phyloP scores from a whole-genome alignment of 345 rosid genomes.

The Cardamine occulta region DNA sequence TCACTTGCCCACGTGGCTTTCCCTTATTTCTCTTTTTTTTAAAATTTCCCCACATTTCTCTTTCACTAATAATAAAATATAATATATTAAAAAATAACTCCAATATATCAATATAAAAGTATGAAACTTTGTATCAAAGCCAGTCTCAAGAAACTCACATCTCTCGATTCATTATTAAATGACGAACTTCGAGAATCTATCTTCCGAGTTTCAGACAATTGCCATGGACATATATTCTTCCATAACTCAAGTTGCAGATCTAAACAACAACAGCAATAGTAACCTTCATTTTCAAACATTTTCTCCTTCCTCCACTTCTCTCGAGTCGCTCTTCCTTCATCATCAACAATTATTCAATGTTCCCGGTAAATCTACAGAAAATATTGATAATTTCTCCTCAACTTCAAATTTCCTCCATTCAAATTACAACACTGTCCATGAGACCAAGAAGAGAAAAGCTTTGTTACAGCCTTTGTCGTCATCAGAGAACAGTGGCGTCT shows the following conservation, averaged over 20 bases:
- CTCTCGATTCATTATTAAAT: conserved; percentile 12
- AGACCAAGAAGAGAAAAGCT: conserved; percentile 47
- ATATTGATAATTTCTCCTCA: conserved; percentile 26
- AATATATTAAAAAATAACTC: not conserved
- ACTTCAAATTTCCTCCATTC: conserved; percentile 37
- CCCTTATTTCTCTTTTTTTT: conserved; percentile 9
- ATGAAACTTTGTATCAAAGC: conserved; percentile 28
- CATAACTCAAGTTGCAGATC: conserved; percentile 46
- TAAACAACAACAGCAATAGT: conserved; percentile 39
- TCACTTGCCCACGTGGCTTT: conserved; percentile 44
- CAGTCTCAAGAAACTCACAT: conserved; percentile 18
- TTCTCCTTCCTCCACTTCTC: conserved; percentile 45
- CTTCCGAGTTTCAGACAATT: conserved; percentile 36
- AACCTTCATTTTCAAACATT: conserved; percentile 41
- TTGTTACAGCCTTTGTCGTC: conserved; percentile 47
- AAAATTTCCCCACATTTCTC: conserved; percentile 1
- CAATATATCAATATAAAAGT: conserved; percentile 29
- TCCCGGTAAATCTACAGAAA: conserved; percentile 40
- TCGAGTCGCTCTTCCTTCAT: conserved; percentile 48
- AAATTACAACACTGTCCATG: conserved; percentile 35
- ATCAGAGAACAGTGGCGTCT: conserved; percentile 47
- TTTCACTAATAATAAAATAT: conserved; percentile 12
- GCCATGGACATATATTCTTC: conserved; percentile 42
- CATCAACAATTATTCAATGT: conserved; percentile 41
- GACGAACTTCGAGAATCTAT: conserved; percentile 40